Evolutionary conservation across 176 grass and related monocot species (phyloP).

Genomic region (Zoysia pacifica): DNA sequence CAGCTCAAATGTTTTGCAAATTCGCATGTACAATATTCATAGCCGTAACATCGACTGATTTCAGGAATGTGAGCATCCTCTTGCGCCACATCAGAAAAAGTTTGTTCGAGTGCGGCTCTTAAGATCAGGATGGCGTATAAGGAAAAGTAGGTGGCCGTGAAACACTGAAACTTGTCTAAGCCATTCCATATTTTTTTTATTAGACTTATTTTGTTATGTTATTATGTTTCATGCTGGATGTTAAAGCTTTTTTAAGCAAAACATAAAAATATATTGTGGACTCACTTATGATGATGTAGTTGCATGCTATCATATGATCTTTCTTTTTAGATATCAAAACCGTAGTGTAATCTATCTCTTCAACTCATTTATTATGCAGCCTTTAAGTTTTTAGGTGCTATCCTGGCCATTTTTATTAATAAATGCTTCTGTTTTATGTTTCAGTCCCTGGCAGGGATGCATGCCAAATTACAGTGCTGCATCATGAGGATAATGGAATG

Average conservation of each 20-base stretch:
- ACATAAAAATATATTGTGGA: neutral
- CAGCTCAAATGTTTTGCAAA: neutral
- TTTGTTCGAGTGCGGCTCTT: slow-evolving; percentile 81
- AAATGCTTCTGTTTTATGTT: slow-evolving; percentile 18
- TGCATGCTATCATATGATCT: neutral
- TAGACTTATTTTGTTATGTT: slow-evolving; percentile 4
- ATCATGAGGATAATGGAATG: slow-evolving; percentile 91
- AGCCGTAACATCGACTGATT: slow-evolving; percentile 3
- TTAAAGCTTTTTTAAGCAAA: neutral
- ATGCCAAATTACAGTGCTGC: slow-evolving; percentile 81
- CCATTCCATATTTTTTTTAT: neutral
- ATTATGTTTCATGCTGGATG: neutral
- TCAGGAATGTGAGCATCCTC: slow-evolving; percentile 88
- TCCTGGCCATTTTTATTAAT: slow-evolving; percentile 14
- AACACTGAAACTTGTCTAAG: neutral
- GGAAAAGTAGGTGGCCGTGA: slow-evolving; percentile 58
- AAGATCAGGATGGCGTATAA: slow-evolving; percentile 88
- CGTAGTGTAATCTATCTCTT: neutral
- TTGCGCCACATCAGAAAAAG: slow-evolving; percentile 61
- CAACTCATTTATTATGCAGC: neutral
- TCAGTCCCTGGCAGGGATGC: slow-evolving; percentile 84
- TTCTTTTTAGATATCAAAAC: neutral
- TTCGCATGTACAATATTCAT: neutral
- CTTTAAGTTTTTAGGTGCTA: neutral
- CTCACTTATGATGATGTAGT: neutral